Percentiles rank a stretch among this genome's conserved stretches.
These are phyloP conservation scores for Phytophthora pluvialis DNA, from an alignment of 352 stramenopile species.

Conservation along the genomic window DNA sequence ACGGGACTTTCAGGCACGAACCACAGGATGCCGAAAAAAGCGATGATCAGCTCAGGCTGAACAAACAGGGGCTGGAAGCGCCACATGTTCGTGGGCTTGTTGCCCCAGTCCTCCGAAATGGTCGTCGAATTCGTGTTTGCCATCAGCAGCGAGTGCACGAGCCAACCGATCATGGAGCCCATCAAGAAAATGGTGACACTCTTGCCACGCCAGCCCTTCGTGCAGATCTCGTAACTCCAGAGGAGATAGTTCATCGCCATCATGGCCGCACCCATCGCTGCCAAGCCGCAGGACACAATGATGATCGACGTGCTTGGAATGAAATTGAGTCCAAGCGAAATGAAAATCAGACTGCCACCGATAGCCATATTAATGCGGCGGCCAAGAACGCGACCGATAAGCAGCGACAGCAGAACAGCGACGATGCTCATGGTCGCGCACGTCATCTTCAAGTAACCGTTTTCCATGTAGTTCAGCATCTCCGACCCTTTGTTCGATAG, in stretches of 20 bases:
- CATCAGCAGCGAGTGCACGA: conserved; percentile 69
- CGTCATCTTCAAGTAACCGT: conserved; percentile 62
- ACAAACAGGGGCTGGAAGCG: conserved; percentile 69
- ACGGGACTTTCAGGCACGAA: conserved; percentile 85
- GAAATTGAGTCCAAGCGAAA: conserved; percentile 66
- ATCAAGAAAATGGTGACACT: conserved; percentile 84
- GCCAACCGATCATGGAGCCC: conserved; percentile 71
- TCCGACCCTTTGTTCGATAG: conserved; percentile 44
- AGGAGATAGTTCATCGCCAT: conserved; percentile 78
- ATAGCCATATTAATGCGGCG: conserved; percentile 68
- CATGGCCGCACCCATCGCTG: conserved; percentile 65
- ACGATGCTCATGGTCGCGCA: conserved; percentile 62
- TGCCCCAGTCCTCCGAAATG: conserved; percentile 41
- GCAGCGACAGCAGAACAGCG: conserved; percentile 53
- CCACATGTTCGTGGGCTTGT: conserved; percentile 65
- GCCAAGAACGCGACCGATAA: conserved; percentile 65
- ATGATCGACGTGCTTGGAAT: conserved; percentile 60
- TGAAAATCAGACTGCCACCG: conserved; percentile 54
- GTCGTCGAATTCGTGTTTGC: conserved; percentile 54
- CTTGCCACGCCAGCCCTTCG: conserved; percentile 88
- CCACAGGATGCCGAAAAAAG: conserved; percentile 59
- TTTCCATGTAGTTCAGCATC: conserved; percentile 56
- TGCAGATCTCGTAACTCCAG: conserved; percentile 89
- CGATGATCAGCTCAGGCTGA: conserved; percentile 58
- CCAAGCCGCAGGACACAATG: conserved; percentile 58